A percentile compares a stretch with the other conserved stretches of the same genome.
Evolutionary conservation across 2,329 filamentous ascomycete species (phyloP).

Genomic region (Akanthomyces muscarius): DNA sequence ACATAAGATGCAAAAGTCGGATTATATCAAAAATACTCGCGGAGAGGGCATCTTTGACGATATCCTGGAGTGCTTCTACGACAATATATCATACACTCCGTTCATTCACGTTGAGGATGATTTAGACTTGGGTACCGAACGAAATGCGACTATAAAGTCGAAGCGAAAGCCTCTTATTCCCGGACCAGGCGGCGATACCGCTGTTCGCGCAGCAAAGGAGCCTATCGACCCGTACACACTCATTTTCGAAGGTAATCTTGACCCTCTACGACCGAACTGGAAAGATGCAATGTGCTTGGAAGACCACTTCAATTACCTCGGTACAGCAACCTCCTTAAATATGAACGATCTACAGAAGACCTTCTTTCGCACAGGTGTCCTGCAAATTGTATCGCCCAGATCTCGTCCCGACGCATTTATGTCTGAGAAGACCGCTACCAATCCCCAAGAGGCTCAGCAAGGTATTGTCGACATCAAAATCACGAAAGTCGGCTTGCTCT

Average conservation of each 20-base stretch:
- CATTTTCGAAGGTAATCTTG: constrained; percentile 85
- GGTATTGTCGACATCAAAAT: constrained; percentile 97
- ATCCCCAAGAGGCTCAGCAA: constrained; percentile 80
- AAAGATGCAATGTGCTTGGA: constrained; percentile 91
- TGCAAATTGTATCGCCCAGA: constrained; percentile 92
- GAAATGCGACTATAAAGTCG: constrained; percentile 65
- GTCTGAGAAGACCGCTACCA: constrained; percentile 77
- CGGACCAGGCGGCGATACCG: constrained; percentile 47
- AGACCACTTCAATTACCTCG: constrained; percentile 85
- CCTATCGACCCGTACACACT: constrained; percentile 93
- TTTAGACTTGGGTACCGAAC: constrained; percentile 71
- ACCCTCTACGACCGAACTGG: constrained; percentile 75
- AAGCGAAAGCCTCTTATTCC: constrained; percentile 69
- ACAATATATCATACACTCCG: constrained; percentile 96
- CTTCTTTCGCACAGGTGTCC: constrained; percentile 84
- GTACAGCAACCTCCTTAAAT: constrained; percentile 71
- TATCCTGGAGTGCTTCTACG: constrained; percentile 92
- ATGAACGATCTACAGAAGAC: constrained; percentile 78
- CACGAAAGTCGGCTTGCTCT: constrained; percentile 89
- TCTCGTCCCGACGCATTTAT: constrained; percentile 95
- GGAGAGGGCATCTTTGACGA: constrained; percentile 92
- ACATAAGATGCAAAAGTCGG: constrained; percentile 93
- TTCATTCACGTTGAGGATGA: constrained; percentile 98
- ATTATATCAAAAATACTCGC: constrained; percentile 92
- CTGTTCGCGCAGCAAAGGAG: constrained; percentile 66